Evolutionary conservation across 2,329 filamentous ascomycete genomes (phyloP).

Genomic region (Fusarium concolor): DNA sequence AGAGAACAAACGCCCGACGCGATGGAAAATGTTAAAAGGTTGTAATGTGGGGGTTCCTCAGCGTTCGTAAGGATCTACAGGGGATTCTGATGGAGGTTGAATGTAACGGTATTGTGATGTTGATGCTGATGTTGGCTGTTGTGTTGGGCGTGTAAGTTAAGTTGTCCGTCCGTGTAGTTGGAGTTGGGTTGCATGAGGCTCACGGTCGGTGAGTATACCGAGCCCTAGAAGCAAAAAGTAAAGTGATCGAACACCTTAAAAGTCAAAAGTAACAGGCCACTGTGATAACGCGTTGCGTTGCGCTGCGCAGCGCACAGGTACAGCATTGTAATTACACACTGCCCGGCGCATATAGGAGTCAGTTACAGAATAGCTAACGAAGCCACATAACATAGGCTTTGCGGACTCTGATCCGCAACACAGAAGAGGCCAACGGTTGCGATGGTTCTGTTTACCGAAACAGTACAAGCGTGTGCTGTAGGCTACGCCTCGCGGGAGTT

Average conservation of each 20-base stretch:
- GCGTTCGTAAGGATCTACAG: constrained; percentile 3
- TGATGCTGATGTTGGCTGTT: background rate
- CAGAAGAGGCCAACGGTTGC: background rate
- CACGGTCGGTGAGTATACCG: background rate
- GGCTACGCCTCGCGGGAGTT: constrained; percentile 12
- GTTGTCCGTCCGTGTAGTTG: too few relatives aligned
- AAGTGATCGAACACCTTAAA: constrained; percentile 3
- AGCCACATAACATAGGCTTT: background rate
- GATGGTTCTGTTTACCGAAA: background rate
- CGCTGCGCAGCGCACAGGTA: background rate
- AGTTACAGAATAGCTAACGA: background rate
- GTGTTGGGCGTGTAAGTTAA: background rate
- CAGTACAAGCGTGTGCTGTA: background rate
- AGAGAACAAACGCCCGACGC: constrained; percentile 19
- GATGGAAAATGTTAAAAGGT: constrained; percentile 17
- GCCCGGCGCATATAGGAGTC: background rate
- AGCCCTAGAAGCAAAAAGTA: constrained; percentile 4
- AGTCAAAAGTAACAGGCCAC: background rate
- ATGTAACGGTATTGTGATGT: constrained; percentile 22
- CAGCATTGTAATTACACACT: too few relatives aligned
- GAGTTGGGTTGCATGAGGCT: constrained; percentile 4
- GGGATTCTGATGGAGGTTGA: constrained; percentile 7
- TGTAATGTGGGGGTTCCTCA: background rate
- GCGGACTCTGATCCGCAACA: background rate
- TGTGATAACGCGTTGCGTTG: background rate